These are phyloP conservation scores for Senecio squalidus DNA, from an alignment of 140 eudicot genomes.

Conservation along the genomic window DNA sequence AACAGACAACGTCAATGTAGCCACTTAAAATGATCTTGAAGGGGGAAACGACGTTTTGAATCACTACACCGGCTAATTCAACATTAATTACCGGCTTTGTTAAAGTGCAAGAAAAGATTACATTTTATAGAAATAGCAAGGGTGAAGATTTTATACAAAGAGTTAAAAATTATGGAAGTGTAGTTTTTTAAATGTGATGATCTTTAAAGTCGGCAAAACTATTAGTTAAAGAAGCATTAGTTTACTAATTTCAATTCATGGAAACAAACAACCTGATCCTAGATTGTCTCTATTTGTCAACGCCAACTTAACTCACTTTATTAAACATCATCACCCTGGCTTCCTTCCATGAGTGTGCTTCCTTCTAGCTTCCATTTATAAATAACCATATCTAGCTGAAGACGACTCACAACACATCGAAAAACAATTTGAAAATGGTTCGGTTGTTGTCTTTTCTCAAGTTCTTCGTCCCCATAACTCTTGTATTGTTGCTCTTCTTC, in stretches of 20 bases:
- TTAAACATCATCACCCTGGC: conserved; percentile 6
- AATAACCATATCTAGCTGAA: not conserved
- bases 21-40: too few relatives aligned
- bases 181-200: too few relatives aligned
- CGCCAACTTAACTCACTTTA: conserved; percentile 15
- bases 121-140: too few relatives aligned
- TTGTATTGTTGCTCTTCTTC: conserved; percentile 20
- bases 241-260: conserved; percentile 15
- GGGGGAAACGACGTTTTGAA: too few relatives aligned
- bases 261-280: conserved; percentile 27
- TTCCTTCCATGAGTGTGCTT: not conserved
- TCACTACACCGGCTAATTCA: too few relatives aligned
- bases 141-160: too few relatives aligned
- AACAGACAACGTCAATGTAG: too few relatives aligned
- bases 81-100: too few relatives aligned
- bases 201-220: conserved; percentile 10
- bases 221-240: not conserved
- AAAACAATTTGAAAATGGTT: conserved; percentile 9
- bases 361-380: conserved; percentile 11
- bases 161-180: too few relatives aligned
- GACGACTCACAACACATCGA: conserved; percentile 10
- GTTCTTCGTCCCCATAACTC: conserved; percentile 3
- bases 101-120: too few relatives aligned
- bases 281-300: conserved; percentile 30
- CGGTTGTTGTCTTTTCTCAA: conserved; percentile 8